These are phyloP conservation scores for Bassia scoparia DNA, from an alignment of 148 eudicot genomes.

Conservation along the genomic window DNA sequence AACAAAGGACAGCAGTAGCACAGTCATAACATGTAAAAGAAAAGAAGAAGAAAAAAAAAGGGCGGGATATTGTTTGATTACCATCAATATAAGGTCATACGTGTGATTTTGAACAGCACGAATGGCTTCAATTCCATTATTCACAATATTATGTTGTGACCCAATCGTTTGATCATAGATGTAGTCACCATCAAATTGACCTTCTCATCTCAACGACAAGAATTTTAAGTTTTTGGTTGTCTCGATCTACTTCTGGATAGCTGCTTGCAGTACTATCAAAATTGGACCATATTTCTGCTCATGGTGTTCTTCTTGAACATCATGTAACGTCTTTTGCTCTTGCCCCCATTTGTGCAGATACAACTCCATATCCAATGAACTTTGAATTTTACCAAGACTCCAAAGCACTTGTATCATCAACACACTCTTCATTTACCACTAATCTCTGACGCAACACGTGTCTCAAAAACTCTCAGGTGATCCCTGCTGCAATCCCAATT, in stretches of 20 bases:
- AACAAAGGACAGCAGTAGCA: neutral
- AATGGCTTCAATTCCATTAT: conserved; percentile 87
- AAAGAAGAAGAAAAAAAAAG: neutral
- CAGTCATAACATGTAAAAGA: neutral
- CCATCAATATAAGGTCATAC: conserved; percentile 88
- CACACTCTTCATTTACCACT: conserved; percentile 19
- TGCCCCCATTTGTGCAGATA: conserved; percentile 16
- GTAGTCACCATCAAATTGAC: conserved; percentile 78
- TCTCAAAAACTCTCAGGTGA: conserved; percentile 34
- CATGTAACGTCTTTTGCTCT: conserved; percentile 17
- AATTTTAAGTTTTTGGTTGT: conserved; percentile 49
- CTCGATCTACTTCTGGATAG: conserved; percentile 30
- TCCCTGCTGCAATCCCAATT: conserved; percentile 32
- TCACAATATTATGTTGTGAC: conserved; percentile 68
- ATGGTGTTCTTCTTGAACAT: conserved; percentile 33
- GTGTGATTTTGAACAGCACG: conserved; percentile 58
- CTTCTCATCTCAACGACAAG: conserved; percentile 88
- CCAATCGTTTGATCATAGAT: conserved; percentile 78
- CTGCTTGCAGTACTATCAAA: conserved; percentile 47
- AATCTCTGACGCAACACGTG: conserved; percentile 14
- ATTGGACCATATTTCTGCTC: conserved; percentile 32
- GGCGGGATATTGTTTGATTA: conserved; percentile 24
- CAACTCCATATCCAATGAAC: conserved; percentile 15
- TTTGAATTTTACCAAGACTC: conserved; percentile 22
- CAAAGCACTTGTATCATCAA: conserved; percentile 18